Evolutionary conservation across 1,284 basidiomycete genomes (phyloP), one percentile per base, ranked within the genome.

Genomic region (Heliocybe sulcata): DNA sequence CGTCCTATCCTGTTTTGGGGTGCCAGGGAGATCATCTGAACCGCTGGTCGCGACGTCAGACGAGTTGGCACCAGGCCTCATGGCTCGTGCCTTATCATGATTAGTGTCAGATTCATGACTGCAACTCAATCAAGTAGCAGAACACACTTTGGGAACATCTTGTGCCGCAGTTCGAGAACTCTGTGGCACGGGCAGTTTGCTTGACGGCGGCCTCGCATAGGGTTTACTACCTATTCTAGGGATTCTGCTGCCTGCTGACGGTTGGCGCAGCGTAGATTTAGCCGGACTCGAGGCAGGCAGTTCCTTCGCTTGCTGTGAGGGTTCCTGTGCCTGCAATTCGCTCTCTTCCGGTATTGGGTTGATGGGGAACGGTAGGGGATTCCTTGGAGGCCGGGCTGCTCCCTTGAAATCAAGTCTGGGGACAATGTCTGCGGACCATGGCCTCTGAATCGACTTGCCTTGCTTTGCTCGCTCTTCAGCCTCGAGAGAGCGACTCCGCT

Each of bases 201-300:
- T 27, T 20, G 53, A 33, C 50, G 61, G 51, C 35, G 77, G 74
- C 57, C 81, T 73, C 25, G 77, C 69, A 65, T 89, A 89, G 0
- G 87, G 85, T 58, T 87, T 88, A 16, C 67, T 66, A 27, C 80
- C 82, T 52, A 84, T 81, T 53, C 87, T 73, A 6, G 87, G 87
- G 59, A 90, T 90, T 66, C 76, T 78, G 66, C 87, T 87, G 0
- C 62, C 69, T 19, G 74, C 72, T 20, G 74, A 67, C 1, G 76
- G 69, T 60, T 85, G 82, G 60, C 79, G 82, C 52, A 86, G 62
- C 49, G 58, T 73, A 14, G 81, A 81, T 52, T 73, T 77, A 8
- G 60, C 55, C 26, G 72, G 65, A 45, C 63, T 62, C 14, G 58
- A 35, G 2, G 65, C 57, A 55, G 61, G 59, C 22, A 16, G 55